Percentiles rank a stretch among this genome's conserved stretches.
phyloP scores from a whole-genome alignment of 352 stramenopile genomes.

The Paralagenidium karlingii region DNA sequence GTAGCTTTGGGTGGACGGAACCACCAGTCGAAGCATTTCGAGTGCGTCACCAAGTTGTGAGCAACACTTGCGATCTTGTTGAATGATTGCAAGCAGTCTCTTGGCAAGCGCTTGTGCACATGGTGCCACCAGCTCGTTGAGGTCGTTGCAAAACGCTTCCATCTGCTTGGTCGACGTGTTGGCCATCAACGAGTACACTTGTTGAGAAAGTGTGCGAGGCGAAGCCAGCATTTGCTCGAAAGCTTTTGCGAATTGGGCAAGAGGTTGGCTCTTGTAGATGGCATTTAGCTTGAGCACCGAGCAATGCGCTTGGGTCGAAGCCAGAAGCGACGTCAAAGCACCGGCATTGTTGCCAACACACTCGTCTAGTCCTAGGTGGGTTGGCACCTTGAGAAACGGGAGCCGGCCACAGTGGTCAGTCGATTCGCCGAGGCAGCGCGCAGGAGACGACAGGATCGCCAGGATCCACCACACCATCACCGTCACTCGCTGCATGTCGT shows the following conservation, averaged over 20 bases:
- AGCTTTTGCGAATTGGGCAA: constrained; percentile 13
- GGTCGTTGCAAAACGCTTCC: constrained; percentile 26
- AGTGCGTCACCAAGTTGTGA: constrained; percentile 24
- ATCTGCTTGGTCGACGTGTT: constrained; percentile 15
- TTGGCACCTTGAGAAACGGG: constrained; percentile 18
- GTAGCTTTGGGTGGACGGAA: constrained; percentile 18
- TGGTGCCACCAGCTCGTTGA: constrained; percentile 18
- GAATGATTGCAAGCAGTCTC: constrained; percentile 14
- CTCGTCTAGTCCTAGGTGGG: constrained; percentile 24
- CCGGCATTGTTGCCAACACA: constrained; percentile 35
- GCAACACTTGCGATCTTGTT: constrained; percentile 32
- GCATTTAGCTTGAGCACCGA: constrained; percentile 18
- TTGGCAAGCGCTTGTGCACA: constrained; percentile 22
- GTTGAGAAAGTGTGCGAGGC: constrained; percentile 17
- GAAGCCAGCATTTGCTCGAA: constrained; percentile 17
- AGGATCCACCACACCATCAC: too few species aligned
- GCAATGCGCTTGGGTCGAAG: constrained; percentile 19
- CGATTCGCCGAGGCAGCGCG: too few species aligned
- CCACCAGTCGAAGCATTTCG: constrained; percentile 26
- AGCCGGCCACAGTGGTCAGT: too few species aligned
- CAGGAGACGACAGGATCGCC: too few species aligned
- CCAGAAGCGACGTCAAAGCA: constrained; percentile 13
- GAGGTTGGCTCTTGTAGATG: constrained; percentile 15
- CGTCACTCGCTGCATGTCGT: too few species aligned
- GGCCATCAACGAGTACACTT: constrained; percentile 33